Percentiles rank a stretch among this genome's conserved stretches.
Conservation (phyloP, 164 flowering plant genomes). For the Cinnamomum chago region DNA sequence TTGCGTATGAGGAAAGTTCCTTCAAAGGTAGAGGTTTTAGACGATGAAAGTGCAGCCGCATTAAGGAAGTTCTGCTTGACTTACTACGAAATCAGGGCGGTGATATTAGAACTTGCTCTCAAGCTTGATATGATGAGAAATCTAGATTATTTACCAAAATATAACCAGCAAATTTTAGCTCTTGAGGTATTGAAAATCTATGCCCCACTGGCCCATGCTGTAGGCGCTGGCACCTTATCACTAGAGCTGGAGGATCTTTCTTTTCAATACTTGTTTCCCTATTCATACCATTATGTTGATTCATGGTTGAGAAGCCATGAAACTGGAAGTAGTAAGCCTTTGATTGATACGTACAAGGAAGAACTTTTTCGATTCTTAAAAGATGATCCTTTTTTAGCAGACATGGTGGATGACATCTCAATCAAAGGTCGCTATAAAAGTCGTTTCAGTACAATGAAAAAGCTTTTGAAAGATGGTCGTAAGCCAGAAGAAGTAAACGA, state of each 20-base stretch:
- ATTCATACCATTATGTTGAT: slow-evolving; percentile 73
- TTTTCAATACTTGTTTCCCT: slow-evolving; percentile 72
- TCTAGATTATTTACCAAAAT: slow-evolving; percentile 66
- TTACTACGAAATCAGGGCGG: slow-evolving; percentile 72
- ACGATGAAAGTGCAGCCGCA: slow-evolving; percentile 63
- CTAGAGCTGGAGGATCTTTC: slow-evolving; percentile 84
- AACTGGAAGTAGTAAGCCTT: slow-evolving; percentile 44
- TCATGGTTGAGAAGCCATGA: slow-evolving; percentile 79
- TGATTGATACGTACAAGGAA: slow-evolving; percentile 61
- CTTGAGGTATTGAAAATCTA: slow-evolving; percentile 75
- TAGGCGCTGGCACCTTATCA: slow-evolving; percentile 54
- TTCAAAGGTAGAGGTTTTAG: slow-evolving; percentile 50
- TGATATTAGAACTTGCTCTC: slow-evolving; percentile 64
- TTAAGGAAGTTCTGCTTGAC: slow-evolving; percentile 78
- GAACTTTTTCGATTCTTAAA: slow-evolving; percentile 46
- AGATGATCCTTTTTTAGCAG: slow-evolving; percentile 42
- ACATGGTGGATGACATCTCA: slow-evolving; percentile 51
- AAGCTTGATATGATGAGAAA: slow-evolving; percentile 86
- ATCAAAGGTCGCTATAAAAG: slow-evolving; percentile 85
- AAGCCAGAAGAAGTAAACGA: slow-evolving; percentile 78
- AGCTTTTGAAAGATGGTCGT: slow-evolving; percentile 80
- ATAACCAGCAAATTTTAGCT: slow-evolving; percentile 60
- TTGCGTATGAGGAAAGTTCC: slow-evolving; percentile 57
- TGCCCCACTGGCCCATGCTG: slow-evolving; percentile 85
- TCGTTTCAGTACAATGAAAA: slow-evolving; percentile 92